Conservation (phyloP, 2,329 filamentous ascomycete genomes). For the Pyrenophora tritici-repentis region DNA sequence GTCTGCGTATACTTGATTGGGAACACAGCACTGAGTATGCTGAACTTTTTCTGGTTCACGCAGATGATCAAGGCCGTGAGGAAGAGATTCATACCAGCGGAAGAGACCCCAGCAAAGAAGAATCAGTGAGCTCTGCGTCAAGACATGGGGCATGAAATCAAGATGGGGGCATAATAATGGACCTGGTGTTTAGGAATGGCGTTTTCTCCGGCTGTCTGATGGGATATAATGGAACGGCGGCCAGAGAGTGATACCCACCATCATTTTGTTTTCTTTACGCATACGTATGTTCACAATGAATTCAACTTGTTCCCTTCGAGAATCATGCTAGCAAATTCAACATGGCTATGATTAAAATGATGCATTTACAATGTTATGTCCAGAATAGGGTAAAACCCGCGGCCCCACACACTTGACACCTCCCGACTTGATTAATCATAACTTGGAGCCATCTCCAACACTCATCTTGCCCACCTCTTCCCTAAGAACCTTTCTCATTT, state of each 20-base stretch:
- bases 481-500: slow-evolving; percentile 50
- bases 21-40: slow-evolving; percentile 71
- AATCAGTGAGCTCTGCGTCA: slow-evolving; percentile 11
- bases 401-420: too few relatives aligned
- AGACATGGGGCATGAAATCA: too few relatives aligned
- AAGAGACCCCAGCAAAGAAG: slow-evolving; percentile 26
- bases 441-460: slow-evolving; percentile 4
- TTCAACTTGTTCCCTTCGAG: too few relatives aligned
- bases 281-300: too few relatives aligned
- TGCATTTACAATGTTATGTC: too few relatives aligned
- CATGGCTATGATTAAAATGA: too few relatives aligned
- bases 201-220: background rate
- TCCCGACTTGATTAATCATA: background rate
- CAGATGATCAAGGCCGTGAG: slow-evolving; percentile 83
- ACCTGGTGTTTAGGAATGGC: background rate
- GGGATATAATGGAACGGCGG: too few relatives aligned
- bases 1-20: slow-evolving; percentile 69
- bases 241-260: slow-evolving; percentile 2
- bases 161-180: too few relatives aligned
- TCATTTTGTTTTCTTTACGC: background rate
- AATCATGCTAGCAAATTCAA: too few relatives aligned
- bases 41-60: slow-evolving; percentile 84
- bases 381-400: too few relatives aligned
- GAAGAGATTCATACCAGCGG: slow-evolving; percentile 68
- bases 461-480: slow-evolving; percentile 41